phyloP scores from a whole-genome alignment of 352 stramenopile genomes.

The Phytophthora megakarya region DNA sequence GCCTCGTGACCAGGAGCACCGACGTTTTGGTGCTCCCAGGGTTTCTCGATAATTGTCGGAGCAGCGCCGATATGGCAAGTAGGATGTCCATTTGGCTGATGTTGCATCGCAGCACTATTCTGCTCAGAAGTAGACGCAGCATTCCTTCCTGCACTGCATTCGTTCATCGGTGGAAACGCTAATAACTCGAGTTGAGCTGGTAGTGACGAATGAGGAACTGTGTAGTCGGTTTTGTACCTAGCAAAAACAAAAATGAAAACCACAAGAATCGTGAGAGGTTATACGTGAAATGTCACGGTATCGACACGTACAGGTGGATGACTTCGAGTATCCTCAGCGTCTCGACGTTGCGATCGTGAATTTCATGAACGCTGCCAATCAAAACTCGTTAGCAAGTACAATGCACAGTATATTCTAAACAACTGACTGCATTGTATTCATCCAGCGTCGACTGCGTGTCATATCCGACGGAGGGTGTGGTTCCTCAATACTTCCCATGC shows the following conservation, averaged over 20 bases:
- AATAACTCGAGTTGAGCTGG: conserved; percentile 27
- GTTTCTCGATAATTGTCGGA: conserved; percentile 31
- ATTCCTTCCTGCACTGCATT: neutral
- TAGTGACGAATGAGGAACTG: conserved; percentile 2
- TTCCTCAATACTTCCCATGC: conserved; percentile 39
- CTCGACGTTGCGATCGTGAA: conserved; percentile 63
- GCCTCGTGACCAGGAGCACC: conserved; percentile 12
- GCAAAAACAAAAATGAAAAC: neutral
- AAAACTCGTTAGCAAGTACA: conserved; percentile 1
- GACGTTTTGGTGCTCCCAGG: conserved; percentile 22
- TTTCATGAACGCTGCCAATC: conserved; percentile 39
- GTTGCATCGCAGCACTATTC: conserved; percentile 4
- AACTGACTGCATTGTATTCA: conserved; percentile 46
- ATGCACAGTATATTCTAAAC: neutral
- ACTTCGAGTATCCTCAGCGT: conserved; percentile 66
- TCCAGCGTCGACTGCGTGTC: conserved; percentile 28
- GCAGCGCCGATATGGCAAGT: neutral
- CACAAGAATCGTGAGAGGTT: neutral
- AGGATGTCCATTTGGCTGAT: conserved; percentile 1
- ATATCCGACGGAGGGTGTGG: conserved; percentile 23
- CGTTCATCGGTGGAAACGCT: conserved; percentile 21
- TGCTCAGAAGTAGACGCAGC: neutral
- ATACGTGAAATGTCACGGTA: neutral
- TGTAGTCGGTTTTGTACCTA: conserved; percentile 31
- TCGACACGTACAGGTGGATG: conserved; percentile 51